Evolutionary conservation across 148 eudicot species (phyloP), one percentile per base, ranked within the genome.

Genomic region (Chenopodium album): DNA sequence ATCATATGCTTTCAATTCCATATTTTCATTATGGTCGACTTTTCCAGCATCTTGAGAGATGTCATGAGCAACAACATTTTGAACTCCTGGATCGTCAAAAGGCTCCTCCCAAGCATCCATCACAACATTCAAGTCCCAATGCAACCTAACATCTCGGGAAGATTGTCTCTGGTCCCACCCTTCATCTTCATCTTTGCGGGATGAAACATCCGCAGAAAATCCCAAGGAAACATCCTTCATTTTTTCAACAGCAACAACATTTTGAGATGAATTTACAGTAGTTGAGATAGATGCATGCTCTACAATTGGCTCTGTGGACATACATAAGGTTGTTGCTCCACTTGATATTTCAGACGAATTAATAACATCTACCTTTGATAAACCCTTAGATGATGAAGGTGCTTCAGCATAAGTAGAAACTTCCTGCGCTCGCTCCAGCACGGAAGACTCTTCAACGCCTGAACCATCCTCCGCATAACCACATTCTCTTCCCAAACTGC

Each of bases 41-140:
- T 62, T 79, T 29, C 50, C 78, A 64, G 19, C 65, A 77, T 73
- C 83, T 52, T 66, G 32, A 64, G 79, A 77, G 0, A 52, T 32
- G 76, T 63, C 79, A 80, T 41, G 78, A 34, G 81, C 37, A 62
- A 79, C 20, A 70, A 65, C 76, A 76, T 78, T 67, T 32, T 63
- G 75, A 31, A n/a, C 80, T 59, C 20, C 46, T 29, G 78, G 34
- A 84, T 74, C 83, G 64, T 89, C 90, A 70, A 22, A 47, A 34
- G 97, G 94, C 32, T 88, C 80, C 75, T 86, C 97, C 97, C 98
- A 95, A 7, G 88, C 92, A 76, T 95, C 97, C 94, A 93, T 88
- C 75, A 84, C 88, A n/a, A 91, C 90, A 81, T 95, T 95, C 62
- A 95, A 86, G 80, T 95, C 98, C 98, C 98, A 95, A 69, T 89